Base-by-base conservation (phyloP, 768 basidiomycete genomes). In the Pseudohyphozyma bogoriensis region DNA sequence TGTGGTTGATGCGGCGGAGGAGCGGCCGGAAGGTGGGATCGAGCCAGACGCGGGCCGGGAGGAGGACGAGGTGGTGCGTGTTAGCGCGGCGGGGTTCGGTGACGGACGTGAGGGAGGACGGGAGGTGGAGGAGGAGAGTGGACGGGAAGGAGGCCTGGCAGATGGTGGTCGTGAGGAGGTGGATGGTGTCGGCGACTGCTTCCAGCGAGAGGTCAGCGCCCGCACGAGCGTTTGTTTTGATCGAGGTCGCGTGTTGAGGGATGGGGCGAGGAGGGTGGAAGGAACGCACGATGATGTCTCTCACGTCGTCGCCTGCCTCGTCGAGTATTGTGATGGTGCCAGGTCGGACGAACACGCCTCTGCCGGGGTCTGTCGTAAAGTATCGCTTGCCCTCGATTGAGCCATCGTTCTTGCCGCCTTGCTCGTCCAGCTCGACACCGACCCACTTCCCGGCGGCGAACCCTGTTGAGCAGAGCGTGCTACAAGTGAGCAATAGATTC, bases 351-450 rank as follows among this genome's bases (percentile, higher is more conserved):
- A 99, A 97, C 32, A 97, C 86, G 50, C 95, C 95, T 76, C 87
- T 77, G 33, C 78, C 77, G 50, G 78, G 76, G 69, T 79, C 80
- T 76, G 90, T 96, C 22, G 76, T 78, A 73, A 99, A 99, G 76
- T 97, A 99, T 2, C 74, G 64, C 51, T 59, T 60, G 12, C 66
- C 67, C 0, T 28, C 60, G 2, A 99, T 86, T 2, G 83, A 81
- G 1, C 95, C 95, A 68, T 97, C 88, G 77, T 99, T 99, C 83
- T 97, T 99, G 40, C 95, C 95, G 47, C 81, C 85, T 11, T 82
- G 74, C 68, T 85, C 84, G 58, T 79, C 81, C 49, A 99, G 80
- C 70, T 93, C 91, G 55, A 97, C 83, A n/a, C 95, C 95, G 52
- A 95, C 80, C 93, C 93, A 99, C 79, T 86, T 89, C 0, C 95